A percentile compares a stretch with the other conserved stretches of the same genome.
Evolutionary conservation across 2,329 filamentous ascomycete species (phyloP).

Genomic region (Epichloe scottii): DNA sequence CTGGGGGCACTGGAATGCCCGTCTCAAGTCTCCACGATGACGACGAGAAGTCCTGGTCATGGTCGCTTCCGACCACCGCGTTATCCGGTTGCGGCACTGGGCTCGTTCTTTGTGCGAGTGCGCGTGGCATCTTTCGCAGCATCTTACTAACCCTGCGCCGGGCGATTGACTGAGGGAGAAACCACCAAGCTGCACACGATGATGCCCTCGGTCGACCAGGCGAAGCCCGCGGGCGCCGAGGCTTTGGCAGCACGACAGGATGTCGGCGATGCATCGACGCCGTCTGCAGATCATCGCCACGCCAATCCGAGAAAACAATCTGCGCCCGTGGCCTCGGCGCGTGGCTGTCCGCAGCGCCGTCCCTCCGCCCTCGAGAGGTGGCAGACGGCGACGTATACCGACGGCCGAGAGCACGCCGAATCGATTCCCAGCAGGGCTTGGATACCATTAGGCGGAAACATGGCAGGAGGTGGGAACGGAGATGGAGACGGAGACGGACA

Average conservation of each 20-base stretch:
- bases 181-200: neutral
- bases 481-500: neutral
- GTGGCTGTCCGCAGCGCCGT: neutral
- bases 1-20: too few species aligned
- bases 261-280: too few species aligned
- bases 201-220: neutral
- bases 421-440: slow-evolving; percentile 7
- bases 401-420: slow-evolving; percentile 3
- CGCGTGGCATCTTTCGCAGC: too few species aligned
- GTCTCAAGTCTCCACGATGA: too few species aligned
- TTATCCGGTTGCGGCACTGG: neutral
- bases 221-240: neutral
- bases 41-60: neutral
- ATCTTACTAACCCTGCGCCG: too few species aligned
- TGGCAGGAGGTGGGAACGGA: neutral
- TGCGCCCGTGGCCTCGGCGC: neutral
- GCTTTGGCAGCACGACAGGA: neutral
- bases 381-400: slow-evolving; percentile 1
- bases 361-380: slow-evolving; percentile 3
- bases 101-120: too few species aligned
- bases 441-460: slow-evolving; percentile 1
- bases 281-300: neutral
- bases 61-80: neutral
- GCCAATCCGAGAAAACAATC: neutral
- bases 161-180: neutral